A percentile compares a stretch with the other conserved stretches of the same genome.
phyloP scores from a whole-genome alignment of 1,139 yeast genomes.

The Hemisphaericaspora lyxosophila region DNA sequence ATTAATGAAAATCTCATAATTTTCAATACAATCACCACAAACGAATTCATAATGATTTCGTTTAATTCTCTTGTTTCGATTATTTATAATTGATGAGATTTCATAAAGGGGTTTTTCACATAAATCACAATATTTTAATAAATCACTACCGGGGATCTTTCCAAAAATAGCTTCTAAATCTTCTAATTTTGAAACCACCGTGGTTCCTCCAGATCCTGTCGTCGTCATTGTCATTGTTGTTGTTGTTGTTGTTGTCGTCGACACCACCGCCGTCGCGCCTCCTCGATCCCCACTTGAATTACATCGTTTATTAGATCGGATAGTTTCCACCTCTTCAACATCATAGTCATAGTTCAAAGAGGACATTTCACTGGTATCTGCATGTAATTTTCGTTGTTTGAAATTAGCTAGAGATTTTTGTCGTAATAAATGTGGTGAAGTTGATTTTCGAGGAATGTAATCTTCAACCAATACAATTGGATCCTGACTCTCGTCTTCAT shows the following conservation, averaged over 20 bases:
- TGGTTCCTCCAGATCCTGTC: neutral
- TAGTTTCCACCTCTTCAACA: neutral
- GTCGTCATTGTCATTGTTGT: too few species aligned
- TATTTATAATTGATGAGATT: constrained; percentile 40
- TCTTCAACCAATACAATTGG: constrained; percentile 56
- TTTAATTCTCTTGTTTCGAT: constrained; percentile 6
- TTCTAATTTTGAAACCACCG: constrained; percentile 16
- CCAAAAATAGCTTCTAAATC: constrained; percentile 44
- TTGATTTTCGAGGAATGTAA: constrained; percentile 28
- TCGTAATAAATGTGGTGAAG: constrained; percentile 18
- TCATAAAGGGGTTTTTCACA: constrained; percentile 71
- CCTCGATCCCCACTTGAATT: neutral
- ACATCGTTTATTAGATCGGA: neutral
- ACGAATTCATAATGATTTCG: constrained; percentile 50
- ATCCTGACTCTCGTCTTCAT: constrained; percentile 34
- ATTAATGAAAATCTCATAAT: constrained; percentile 53
- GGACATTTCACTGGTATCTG: constrained; percentile 2
- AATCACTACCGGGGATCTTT: constrained; percentile 38
- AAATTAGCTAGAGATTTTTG: constrained; percentile 42
- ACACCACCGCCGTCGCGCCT: neutral
- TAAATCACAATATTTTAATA: constrained; percentile 57
- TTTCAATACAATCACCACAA: constrained; percentile 61
- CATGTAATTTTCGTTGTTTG: constrained; percentile 24
- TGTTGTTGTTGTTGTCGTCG: too few species aligned
- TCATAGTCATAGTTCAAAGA: neutral